Conservation (phyloP, 768 basidiomycete genomes). For the Fistulinella prunicolor region DNA sequence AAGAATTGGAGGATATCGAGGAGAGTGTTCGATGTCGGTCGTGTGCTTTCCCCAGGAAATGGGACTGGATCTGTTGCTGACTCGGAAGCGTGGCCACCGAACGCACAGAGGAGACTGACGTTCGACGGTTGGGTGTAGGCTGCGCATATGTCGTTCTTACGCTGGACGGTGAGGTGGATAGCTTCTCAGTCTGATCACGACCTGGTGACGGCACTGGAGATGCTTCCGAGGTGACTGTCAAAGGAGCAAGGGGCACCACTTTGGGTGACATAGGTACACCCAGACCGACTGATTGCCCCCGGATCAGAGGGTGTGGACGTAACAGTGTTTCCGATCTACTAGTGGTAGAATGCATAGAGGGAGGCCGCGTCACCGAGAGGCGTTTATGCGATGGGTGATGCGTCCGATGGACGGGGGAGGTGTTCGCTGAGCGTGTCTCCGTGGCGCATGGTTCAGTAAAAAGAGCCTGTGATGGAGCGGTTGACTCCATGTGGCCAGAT, state of each 20-base stretch:
- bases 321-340: constrained; percentile 37
- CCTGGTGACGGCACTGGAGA: constrained; percentile 42
- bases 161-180: constrained; percentile 38
- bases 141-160: constrained; percentile 34
- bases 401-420: constrained; percentile 38
- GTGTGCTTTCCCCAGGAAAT: constrained; percentile 32
- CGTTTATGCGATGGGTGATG: constrained; percentile 39
- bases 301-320: constrained; percentile 75
- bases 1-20: constrained; percentile 49
- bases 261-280: constrained; percentile 34
- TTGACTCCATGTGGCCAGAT: constrained; percentile 11
- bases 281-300: constrained; percentile 64
- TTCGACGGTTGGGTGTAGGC: constrained; percentile 40
- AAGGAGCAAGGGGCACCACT: constrained; percentile 53
- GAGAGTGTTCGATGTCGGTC: constrained; percentile 57
- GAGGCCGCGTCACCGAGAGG: constrained; percentile 50
- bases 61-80: constrained; percentile 32
- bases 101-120: constrained; percentile 56
- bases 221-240: constrained; percentile 55
- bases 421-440: constrained; percentile 38
- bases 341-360: constrained; percentile 59
- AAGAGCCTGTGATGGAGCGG: constrained; percentile 15
- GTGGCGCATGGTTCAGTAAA: constrained; percentile 19
- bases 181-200: constrained; percentile 19
- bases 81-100: constrained; percentile 59